These are phyloP conservation scores for Artemisia argyi DNA, from an alignment of 129 eudicot species.

Conservation along the genomic window DNA sequence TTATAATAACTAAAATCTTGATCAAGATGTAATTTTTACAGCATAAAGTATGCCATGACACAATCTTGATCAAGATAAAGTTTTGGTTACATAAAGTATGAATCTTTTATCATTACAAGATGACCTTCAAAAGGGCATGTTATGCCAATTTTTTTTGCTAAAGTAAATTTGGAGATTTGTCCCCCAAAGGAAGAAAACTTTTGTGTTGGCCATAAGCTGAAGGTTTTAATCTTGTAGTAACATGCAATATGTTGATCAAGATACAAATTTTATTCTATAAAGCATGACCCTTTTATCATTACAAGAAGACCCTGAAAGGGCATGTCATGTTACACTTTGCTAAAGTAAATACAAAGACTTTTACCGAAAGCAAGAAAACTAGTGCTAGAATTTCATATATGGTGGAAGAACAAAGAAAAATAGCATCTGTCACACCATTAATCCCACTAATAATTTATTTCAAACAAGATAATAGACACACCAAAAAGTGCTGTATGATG, in stretches of 20 bases:
- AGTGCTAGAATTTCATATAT: conserved; percentile 23
- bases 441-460: conserved; percentile 21
- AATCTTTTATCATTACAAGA: background rate
- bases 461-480: conserved; percentile 11
- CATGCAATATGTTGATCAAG: background rate
- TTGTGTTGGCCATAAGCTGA: conserved; percentile 1
- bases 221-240: background rate
- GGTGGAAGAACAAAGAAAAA: conserved; percentile 55
- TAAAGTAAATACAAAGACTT: conserved; percentile 25
- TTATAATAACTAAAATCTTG: background rate
- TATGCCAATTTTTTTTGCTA: background rate
- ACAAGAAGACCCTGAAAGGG: conserved; percentile 31
- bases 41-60: background rate
- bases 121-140: conserved; percentile 9
- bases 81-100: background rate
- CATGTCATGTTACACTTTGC: conserved; percentile 14
- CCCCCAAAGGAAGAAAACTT: background rate
- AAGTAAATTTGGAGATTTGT: conserved; percentile 24
- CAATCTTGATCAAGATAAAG: conserved; percentile 8
- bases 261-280: conserved; percentile 12
- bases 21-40: background rate
- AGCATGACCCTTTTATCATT: conserved; percentile 15
- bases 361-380: conserved; percentile 14
- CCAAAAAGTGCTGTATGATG: background rate
- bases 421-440: conserved; percentile 58